These are phyloP conservation scores for Cladophialophora carrionii DNA, from an alignment of 2,329 filamentous ascomycete species.

Conservation along the genomic window DNA sequence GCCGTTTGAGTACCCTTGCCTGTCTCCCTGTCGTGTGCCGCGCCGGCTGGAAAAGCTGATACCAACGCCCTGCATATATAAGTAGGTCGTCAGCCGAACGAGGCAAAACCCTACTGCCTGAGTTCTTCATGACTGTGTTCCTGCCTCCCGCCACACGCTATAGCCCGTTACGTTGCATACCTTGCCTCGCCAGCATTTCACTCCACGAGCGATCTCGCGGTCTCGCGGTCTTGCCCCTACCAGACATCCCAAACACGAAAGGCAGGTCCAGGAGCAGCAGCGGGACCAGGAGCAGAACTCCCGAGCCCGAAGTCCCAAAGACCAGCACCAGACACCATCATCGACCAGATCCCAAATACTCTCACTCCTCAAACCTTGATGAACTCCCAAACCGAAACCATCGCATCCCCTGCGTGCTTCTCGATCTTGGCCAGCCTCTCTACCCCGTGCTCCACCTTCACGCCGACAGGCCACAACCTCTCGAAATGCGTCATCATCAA, in stretches of 20 bases:
- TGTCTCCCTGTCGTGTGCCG: no score
- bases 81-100: not conserved
- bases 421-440: slow-evolving; percentile 4
- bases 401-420: not conserved
- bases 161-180: no score
- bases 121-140: not conserved
- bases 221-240: not conserved
- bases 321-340: not conserved
- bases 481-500: slow-evolving; percentile 5
- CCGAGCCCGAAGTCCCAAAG: no score
- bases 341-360: not conserved
- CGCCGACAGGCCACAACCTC: not conserved
- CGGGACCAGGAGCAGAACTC: no score
- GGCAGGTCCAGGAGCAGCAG: no score
- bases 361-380: slow-evolving; percentile 4
- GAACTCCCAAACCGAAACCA: slow-evolving; percentile 4
- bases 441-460: not conserved
- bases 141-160: no score
- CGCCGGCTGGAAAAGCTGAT: not conserved
- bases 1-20: no score
- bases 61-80: not conserved
- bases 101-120: not conserved
- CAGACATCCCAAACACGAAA: not conserved
- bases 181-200: no score
- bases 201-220: no score